Base-by-base conservation (phyloP, 768 basidiomycete species). In the Plicaturopsis crispa region DNA sequence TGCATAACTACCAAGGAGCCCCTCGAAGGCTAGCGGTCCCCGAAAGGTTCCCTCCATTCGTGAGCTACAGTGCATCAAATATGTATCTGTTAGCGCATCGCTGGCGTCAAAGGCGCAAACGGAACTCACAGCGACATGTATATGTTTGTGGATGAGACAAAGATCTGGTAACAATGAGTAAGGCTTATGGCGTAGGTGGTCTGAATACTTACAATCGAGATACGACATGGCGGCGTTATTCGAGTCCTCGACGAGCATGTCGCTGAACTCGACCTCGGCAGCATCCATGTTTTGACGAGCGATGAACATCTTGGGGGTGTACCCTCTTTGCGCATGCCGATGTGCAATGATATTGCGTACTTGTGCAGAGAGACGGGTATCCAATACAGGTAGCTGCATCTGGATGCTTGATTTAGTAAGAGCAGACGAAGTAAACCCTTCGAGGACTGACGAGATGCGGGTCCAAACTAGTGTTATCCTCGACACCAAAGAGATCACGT, bases 201-300 rank as follows among this genome's bases (percentile, higher is more conserved):
- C n/a, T n/a, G n/a, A n/a, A n/a, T n/a, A n/a, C 80, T 46, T 51
- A 94, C 91, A 92, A 55, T 96, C 90, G 4, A 81, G 60, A 61
- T 94, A 96, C 1, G 87, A 82, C 78, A 93, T 74, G 0, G 82
- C 84, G n/a, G 87, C 92, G 50, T 94, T 96, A 54, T 99, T 99
- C 56, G 84, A 77, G 60, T 99, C 96, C 65, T 99, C 96, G 18
- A 96, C 80, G 10, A 99, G 70, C 86, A 96, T 86, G 62, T 99
- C 96, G 46, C 85, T 86, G 51, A 94, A 97, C 58, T 98, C 96
- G 32, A 98, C 75, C 63, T 99, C 94, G 36, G 78, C 66, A 10
- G 78, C 94, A 53, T 99, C 96, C 56, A 92, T 67, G 54, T 96
- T 89, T 56, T 98, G 96, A 6, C 96, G 75, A 0, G 88, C 87